Evolutionary conservation across 768 basidiomycete genomes (phyloP).

Genomic region (Heimioporus sp.): DNA sequence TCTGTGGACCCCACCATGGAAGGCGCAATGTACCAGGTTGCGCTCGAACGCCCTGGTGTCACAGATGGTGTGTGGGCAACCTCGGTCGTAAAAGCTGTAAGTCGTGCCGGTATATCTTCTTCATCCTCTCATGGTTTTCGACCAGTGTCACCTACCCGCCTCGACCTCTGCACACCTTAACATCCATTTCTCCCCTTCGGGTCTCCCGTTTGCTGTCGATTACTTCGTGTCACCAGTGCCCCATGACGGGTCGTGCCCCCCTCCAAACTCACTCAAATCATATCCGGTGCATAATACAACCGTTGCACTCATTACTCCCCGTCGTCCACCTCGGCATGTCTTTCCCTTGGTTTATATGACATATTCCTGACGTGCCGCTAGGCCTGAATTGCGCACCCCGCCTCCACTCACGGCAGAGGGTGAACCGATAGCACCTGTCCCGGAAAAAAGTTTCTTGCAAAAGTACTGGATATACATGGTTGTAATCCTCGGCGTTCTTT

Average conservation of each 20-base stretch:
- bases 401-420: conserved; percentile 68
- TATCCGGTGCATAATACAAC: conserved; percentile 47
- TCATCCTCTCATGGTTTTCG: conserved; percentile 8
- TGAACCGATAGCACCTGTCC: conserved; percentile 52
- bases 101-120: conserved; percentile 59
- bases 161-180: conserved; percentile 54
- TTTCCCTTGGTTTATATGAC: background rate
- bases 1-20: conserved; percentile 37
- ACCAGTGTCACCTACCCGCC: conserved; percentile 66
- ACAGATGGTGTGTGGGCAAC: conserved; percentile 34
- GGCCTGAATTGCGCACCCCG: conserved; percentile 66
- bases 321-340: conserved; percentile 57
- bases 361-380: conserved; percentile 26
- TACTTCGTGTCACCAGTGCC: conserved; percentile 69
- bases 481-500: conserved; percentile 52
- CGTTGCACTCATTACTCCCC: conserved; percentile 47
- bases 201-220: conserved; percentile 62
- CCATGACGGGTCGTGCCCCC: conserved; percentile 64
- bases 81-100: conserved; percentile 38
- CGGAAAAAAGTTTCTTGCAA: conserved; percentile 79
- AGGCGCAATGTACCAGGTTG: conserved; percentile 67
- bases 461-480: conserved; percentile 90
- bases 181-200: conserved; percentile 49
- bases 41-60: conserved; percentile 50
- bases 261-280: conserved; percentile 17